phyloP scores from a whole-genome alignment of 192 early-diverging fungal species.

The Phlyctochytrium arcticum region DNA sequence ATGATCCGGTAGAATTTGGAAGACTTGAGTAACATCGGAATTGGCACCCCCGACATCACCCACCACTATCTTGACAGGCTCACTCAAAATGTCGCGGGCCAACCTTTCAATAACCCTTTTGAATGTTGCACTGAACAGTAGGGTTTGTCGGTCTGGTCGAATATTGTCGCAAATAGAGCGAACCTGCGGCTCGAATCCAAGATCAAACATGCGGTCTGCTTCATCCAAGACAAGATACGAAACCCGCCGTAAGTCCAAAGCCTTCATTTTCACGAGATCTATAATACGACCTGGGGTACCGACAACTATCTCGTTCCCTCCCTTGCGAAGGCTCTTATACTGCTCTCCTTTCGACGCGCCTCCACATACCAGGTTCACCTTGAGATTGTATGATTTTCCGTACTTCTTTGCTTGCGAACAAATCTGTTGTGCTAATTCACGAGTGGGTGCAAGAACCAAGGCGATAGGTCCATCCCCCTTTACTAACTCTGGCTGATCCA shows the following conservation, averaged over 20 bases:
- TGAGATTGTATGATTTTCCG: slow-evolving; percentile 68
- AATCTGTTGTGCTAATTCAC: slow-evolving; percentile 77
- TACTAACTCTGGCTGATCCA: slow-evolving; percentile 74
- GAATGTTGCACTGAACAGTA: slow-evolving; percentile 81
- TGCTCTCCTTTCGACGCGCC: slow-evolving; percentile 81
- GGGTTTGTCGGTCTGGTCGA: slow-evolving; percentile 76
- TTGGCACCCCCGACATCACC: slow-evolving; percentile 68
- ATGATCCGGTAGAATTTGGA: slow-evolving; percentile 62
- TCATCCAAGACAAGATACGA: slow-evolving; percentile 51
- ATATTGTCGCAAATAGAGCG: slow-evolving; percentile 75
- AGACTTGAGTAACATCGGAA: slow-evolving; percentile 69
- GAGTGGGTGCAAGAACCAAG: slow-evolving; percentile 71
- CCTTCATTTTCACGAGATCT: slow-evolving; percentile 86
- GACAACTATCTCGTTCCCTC: slow-evolving; percentile 71
- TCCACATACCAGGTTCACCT: slow-evolving; percentile 68
- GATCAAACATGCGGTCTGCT: slow-evolving; percentile 55
- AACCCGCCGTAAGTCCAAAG: slow-evolving; percentile 72
- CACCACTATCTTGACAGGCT: slow-evolving; percentile 71
- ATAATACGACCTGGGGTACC: slow-evolving; percentile 83
- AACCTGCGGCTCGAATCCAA: slow-evolving; percentile 69
- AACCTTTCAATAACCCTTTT: slow-evolving; percentile 64
- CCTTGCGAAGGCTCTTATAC: slow-evolving; percentile 71
- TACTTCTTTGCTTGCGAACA: slow-evolving; percentile 75
- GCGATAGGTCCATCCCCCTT: slow-evolving; percentile 80
- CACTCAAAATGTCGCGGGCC: slow-evolving; percentile 64